Percentiles rank a stretch among this genome's conserved stretches.
These are phyloP conservation scores for Laburnicola sp. DNA, from an alignment of 2,329 filamentous ascomycete genomes.

Conservation along the genomic window DNA sequence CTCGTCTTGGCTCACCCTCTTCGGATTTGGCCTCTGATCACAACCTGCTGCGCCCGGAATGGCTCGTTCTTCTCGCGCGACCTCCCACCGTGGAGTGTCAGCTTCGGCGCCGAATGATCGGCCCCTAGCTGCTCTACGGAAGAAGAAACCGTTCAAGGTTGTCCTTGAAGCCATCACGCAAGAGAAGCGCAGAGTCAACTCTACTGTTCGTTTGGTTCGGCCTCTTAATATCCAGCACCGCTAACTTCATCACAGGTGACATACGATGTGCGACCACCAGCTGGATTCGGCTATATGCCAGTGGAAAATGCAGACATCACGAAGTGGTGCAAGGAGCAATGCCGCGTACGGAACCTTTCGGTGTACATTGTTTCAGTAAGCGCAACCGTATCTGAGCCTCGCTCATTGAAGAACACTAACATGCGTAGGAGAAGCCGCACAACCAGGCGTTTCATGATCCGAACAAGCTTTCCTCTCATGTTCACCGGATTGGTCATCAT, in stretches of 20 bases:
- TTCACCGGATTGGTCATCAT: slow-evolving; percentile 65
- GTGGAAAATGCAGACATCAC: slow-evolving; percentile 64
- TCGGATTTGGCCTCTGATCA: not conserved
- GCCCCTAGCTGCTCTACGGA: slow-evolving; percentile 27
- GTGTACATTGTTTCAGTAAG: slow-evolving; percentile 65
- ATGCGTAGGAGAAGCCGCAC: slow-evolving; percentile 44
- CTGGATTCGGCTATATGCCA: slow-evolving; percentile 64
- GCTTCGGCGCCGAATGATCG: slow-evolving; percentile 26
- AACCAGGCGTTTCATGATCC: slow-evolving; percentile 55
- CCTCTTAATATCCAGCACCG: slow-evolving; percentile 13
- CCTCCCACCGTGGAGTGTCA: slow-evolving; percentile 23
- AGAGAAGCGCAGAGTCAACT: slow-evolving; percentile 63
- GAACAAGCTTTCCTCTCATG: slow-evolving; percentile 61
- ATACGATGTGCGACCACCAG: slow-evolving; percentile 58
- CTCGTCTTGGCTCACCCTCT: too few species aligned
- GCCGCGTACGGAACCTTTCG: slow-evolving; percentile 56
- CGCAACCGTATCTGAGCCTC: slow-evolving; percentile 17
- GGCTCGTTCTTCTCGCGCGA: slow-evolving; percentile 32
- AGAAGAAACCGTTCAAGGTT: slow-evolving; percentile 59
- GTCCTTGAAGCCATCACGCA: slow-evolving; percentile 61
- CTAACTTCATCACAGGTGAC: slow-evolving; percentile 54
- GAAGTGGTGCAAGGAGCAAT: slow-evolving; percentile 60
- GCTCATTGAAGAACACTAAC: not conserved
- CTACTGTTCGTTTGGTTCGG: slow-evolving; percentile 45
- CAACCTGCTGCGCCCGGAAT: slow-evolving; percentile 19